Evolutionary conservation across 768 basidiomycete species (phyloP).

Genomic region (Leucocoprinus birnbaumii): DNA sequence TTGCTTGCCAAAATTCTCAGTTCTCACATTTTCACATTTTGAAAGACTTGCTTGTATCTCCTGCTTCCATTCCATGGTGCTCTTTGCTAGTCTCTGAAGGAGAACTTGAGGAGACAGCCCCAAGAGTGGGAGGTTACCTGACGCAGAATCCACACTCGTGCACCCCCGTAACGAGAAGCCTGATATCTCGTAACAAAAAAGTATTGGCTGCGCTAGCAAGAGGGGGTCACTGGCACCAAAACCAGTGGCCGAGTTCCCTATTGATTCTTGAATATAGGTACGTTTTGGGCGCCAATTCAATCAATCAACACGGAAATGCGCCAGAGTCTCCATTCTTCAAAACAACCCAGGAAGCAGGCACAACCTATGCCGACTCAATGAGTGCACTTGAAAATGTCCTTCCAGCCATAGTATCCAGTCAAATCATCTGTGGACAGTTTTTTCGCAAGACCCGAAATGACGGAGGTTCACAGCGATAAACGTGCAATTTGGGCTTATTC

Average conservation of each 20-base stretch:
- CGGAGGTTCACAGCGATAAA: conserved; percentile 7
- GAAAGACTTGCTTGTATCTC: too few relatives aligned
- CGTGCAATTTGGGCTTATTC: not conserved
- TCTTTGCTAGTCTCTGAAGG: too few relatives aligned
- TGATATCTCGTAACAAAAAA: conserved; percentile 3
- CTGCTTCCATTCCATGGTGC: too few relatives aligned
- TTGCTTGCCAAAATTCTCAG: too few relatives aligned
- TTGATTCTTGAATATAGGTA: too few relatives aligned
- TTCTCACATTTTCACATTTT: too few relatives aligned
- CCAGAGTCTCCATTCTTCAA: conserved; percentile 1
- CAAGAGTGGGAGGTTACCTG: too few relatives aligned
- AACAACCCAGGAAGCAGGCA: not conserved
- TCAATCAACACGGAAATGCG: not conserved
- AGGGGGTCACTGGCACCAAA: not conserved
- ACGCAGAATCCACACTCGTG: too few relatives aligned
- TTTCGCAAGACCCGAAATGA: not conserved
- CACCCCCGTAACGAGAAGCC: not conserved
- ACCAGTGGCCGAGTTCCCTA: too few relatives aligned
- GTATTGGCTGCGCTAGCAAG: not conserved
- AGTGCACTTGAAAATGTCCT: not conserved
- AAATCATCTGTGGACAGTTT: not conserved
- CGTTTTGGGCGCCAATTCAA: not conserved
- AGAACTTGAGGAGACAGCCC: too few relatives aligned
- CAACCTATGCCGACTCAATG: not conserved
- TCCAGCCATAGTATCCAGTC: conserved; percentile 6